Conservation (phyloP, 2,329 filamentous ascomycete species). For the Fusarium sp. region DNA sequence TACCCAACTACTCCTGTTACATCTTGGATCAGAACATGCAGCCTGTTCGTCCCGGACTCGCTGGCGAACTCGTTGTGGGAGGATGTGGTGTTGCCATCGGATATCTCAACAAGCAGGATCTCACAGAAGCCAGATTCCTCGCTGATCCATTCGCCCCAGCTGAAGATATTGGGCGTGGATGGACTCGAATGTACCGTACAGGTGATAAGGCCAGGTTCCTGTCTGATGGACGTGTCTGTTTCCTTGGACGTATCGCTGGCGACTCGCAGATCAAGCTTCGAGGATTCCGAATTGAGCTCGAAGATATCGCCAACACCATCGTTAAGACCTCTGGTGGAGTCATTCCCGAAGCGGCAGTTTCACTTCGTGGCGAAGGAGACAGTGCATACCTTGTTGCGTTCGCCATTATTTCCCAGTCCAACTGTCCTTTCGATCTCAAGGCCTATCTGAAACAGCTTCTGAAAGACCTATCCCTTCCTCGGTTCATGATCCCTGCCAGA, state of each 20-base stretch:
- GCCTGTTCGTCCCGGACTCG: neutral
- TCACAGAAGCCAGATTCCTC: neutral
- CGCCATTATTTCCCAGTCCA: neutral
- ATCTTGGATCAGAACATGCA: constrained; percentile 1
- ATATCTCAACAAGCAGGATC: neutral
- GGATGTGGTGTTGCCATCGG: neutral
- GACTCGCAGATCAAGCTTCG: constrained; percentile 8
- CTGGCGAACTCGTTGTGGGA: neutral
- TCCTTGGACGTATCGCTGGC: neutral
- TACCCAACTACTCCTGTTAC: constrained; percentile 7
- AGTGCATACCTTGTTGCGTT: constrained; percentile 1
- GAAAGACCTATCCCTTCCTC: neutral
- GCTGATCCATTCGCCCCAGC: neutral
- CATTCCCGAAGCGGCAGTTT: neutral
- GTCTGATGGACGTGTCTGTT: neutral
- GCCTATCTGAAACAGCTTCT: neutral
- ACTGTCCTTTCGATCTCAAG: neutral
- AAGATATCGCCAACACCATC: constrained; percentile 5
- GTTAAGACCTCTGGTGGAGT: neutral
- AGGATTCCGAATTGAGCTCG: constrained; percentile 9
- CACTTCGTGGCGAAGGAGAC: constrained; percentile 1
- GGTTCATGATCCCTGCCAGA: neutral
- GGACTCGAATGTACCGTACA: constrained; percentile 1
- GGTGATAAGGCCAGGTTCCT: constrained; percentile 4
- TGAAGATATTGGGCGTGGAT: neutral